These are phyloP conservation scores for Houttuynia cordata DNA, from an alignment of 164 flowering plant species.

Conservation along the genomic window DNA sequence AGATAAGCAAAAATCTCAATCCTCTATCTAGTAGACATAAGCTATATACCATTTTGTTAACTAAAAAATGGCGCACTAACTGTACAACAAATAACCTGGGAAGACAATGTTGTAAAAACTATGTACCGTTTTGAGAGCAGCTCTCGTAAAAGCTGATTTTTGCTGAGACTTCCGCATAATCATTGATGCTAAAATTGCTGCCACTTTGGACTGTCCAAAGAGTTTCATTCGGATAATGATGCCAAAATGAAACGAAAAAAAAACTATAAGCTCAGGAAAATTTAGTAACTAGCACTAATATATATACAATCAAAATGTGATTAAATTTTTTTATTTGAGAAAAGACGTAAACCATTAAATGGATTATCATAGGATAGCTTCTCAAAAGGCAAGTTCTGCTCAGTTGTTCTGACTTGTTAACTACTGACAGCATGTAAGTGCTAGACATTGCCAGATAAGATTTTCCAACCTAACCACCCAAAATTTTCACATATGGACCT, in stretches of 20 bases:
- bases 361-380: too few relatives aligned
- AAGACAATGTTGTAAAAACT: background rate
- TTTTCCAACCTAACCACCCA: too few relatives aligned
- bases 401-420: too few relatives aligned
- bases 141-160: constrained; percentile 61
- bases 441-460: too few relatives aligned
- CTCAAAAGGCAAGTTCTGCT: too few relatives aligned
- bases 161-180: constrained; percentile 69
- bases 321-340: too few relatives aligned
- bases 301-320: too few relatives aligned
- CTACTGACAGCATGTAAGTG: too few relatives aligned
- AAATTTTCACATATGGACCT: too few relatives aligned
- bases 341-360: too few relatives aligned
- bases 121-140: constrained; percentile 66
- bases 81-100: background rate
- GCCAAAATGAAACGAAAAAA: background rate
- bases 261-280: background rate
- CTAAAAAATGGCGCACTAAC: background rate
- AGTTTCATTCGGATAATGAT: background rate
- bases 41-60: background rate
- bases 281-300: background rate
- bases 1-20: background rate
- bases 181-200: constrained; percentile 62
- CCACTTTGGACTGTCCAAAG: constrained; percentile 61
- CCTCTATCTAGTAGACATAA: background rate